Base-by-base conservation (phyloP, 1,284 basidiomycete species). In the Apiotrichum mycotoxinovorans region DNA sequence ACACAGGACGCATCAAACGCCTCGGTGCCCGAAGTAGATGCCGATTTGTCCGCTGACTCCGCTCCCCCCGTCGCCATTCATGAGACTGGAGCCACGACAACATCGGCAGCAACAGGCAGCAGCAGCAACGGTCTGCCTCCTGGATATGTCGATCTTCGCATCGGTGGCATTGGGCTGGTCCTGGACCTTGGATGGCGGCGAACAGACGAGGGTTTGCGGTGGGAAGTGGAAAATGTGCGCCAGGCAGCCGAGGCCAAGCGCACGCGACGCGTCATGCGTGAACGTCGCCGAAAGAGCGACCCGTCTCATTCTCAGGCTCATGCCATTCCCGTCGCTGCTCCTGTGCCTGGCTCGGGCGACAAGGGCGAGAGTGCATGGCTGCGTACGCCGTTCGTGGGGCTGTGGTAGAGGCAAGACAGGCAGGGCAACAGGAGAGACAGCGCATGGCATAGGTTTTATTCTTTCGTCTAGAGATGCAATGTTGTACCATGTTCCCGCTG, bases 101-200 rank as follows among this genome's bases (percentile, higher is more conserved):
- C 5, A 30, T 7, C 30, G 12, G 12, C 30, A 30, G 30, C 30
- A 30, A 30, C 30, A 12, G 30, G 5, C 30, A 30, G 30, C 30
- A 30, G 5, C 30, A 30, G 30, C 30, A 30, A 30, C 10, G 35
- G 49, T 1, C 50, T 71, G 10, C 72, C 72, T 0, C 44, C 44
- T 3, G 57, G 62, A 14, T 72, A 73, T 44, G 45, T 65, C 17
- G 69, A 73, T 58, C 52, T 71, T 20, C 59, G 71, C 10, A 67
- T 63, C 54, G 62, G 59, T 27, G 71, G 70, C 2, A 25, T 73
- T 3, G 73, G 73, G 10, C 60, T 73, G 17, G 61, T 75, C 0
- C 40, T 73, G 18, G 73, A 75, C 61, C 57, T 73, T 22, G 67
- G 67, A 3, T 67, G 64, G 67, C 63, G 56, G 10, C 56, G 73